These are phyloP conservation scores for Physocladia obscura DNA, from an alignment of 192 early-diverging fungal species.

Conservation along the genomic window DNA sequence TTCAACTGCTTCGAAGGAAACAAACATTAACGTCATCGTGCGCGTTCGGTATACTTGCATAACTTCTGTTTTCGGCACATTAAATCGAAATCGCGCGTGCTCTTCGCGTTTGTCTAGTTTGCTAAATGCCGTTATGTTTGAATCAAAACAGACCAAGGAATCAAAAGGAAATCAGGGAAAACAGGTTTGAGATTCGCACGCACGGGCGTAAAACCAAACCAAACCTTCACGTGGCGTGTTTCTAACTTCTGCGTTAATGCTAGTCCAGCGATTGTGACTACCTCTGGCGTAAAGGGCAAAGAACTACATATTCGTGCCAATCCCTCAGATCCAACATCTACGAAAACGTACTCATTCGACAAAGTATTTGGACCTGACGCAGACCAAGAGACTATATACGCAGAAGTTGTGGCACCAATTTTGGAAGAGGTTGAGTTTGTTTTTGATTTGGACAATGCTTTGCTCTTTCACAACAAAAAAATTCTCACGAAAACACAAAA, in stretches of 20 bases:
- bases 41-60: conserved; percentile 43
- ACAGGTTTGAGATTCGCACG: too few species aligned
- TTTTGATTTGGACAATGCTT: neutral
- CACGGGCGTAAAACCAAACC: too few species aligned
- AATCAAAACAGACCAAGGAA: conserved; percentile 47
- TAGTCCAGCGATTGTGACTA: conserved; percentile 54
- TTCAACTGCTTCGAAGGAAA: conserved; percentile 39
- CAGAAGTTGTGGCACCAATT: conserved; percentile 80
- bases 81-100: too few species aligned
- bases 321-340: conserved; percentile 48
- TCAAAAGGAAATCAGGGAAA: conserved; percentile 66
- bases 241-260: too few species aligned
- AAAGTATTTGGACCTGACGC: conserved; percentile 87
- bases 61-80: too few species aligned
- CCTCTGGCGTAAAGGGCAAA: conserved; percentile 52
- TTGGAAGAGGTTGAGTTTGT: conserved; percentile 66
- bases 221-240: too few species aligned
- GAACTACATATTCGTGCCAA: conserved; percentile 62
- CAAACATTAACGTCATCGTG: conserved; percentile 53
- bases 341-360: conserved; percentile 85
- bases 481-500: neutral
- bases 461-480: neutral
- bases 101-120: neutral
- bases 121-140: neutral
- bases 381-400: conserved; percentile 76